Base-by-base conservation (phyloP, 2,329 filamentous ascomycete species). In the Plectosphaerella cucumerina region DNA sequence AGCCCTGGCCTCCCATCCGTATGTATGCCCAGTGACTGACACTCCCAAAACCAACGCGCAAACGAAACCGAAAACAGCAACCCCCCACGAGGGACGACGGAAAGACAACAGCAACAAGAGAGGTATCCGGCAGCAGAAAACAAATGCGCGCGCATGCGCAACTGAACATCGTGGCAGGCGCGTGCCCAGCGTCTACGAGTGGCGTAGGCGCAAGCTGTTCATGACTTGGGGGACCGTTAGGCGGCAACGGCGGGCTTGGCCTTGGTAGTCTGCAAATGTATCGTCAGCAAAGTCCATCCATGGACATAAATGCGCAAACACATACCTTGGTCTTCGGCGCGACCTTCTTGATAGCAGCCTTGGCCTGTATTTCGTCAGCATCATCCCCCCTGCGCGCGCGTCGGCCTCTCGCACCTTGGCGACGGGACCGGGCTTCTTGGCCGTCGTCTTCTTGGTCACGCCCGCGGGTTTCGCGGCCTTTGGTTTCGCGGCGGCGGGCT, bases 381-480 rank as follows among this genome's bases (percentile, higher is more conserved):
- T 22, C 42, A 14, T 15, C n/a, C 22, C 9, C n/a, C 11, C 3
- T 11, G 18, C 18, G 2, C 21, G 6, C 31, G 12, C 17, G 6
- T 37, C 4, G 22, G 31, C n/a, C 6, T 18, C 17, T 42, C 47
- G 35, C n/a, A 44, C 47, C 47, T 43, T 55, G 12, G 53, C 53
- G 10, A 44, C 53, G n/a, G 53, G 47, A 31, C 53, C 46, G 23
- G 49, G 44, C 53, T 55, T 56, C 47, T 56, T 56, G 26, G 52
- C 35, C 26, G 53, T 22, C 10, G 49, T 47, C 50, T 58, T 56
- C 52, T 59, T 59, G 43, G 50, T 55, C 48, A 52, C 42, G 23
- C 50, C 54, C 21, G 57, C 49, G 34, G 52, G 53, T 45, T 58
- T 56, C 41, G 51, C 46, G 9, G 44, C 53, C 48, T 51, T 53